Evolutionary conservation across 768 basidiomycete genomes (phyloP).

Genomic region (Naganishia vishniacii): DNA sequence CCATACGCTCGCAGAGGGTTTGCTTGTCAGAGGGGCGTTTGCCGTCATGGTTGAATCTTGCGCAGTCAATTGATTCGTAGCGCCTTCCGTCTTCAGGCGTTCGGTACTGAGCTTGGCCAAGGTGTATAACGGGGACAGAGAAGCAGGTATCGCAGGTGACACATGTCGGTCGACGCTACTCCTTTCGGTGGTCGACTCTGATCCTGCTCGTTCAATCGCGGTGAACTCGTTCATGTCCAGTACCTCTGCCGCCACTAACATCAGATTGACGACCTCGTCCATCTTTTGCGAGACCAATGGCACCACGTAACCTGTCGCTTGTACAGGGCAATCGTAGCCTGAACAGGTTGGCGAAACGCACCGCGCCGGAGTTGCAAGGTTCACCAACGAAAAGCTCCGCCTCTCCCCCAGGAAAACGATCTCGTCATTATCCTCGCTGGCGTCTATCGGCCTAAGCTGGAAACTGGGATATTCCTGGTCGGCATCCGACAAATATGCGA

Average conservation of each 20-base stretch:
- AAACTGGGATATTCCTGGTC: not conserved
- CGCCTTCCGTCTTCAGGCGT: not conserved
- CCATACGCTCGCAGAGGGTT: constrained; percentile 1
- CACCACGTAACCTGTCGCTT: not conserved
- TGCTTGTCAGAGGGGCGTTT: no score
- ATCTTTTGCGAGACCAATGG: not conserved
- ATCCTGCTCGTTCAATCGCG: not conserved
- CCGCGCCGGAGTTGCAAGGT: not conserved
- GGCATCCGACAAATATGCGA: not conserved
- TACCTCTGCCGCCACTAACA: constrained; percentile 3
- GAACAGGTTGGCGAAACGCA: no score
- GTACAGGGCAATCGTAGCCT: no score
- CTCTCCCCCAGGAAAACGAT: constrained; percentile 9
- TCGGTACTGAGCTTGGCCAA: constrained; percentile 6
- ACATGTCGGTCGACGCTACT: not conserved
- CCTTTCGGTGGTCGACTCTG: constrained; percentile 1
- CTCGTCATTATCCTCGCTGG: not conserved
- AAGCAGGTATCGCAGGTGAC: not conserved
- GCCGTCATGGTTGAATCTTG: not conserved
- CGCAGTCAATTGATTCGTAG: not conserved
- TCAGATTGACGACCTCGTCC: not conserved
- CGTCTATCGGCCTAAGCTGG: no score
- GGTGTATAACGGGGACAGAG: constrained; percentile 12
- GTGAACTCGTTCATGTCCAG: not conserved
- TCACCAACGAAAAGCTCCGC: not conserved